A percentile compares a stretch with the other conserved stretches of the same genome.
These are phyloP conservation scores for Polyporus tsugae DNA, from an alignment of 1,284 basidiomycete species.

Conservation along the genomic window DNA sequence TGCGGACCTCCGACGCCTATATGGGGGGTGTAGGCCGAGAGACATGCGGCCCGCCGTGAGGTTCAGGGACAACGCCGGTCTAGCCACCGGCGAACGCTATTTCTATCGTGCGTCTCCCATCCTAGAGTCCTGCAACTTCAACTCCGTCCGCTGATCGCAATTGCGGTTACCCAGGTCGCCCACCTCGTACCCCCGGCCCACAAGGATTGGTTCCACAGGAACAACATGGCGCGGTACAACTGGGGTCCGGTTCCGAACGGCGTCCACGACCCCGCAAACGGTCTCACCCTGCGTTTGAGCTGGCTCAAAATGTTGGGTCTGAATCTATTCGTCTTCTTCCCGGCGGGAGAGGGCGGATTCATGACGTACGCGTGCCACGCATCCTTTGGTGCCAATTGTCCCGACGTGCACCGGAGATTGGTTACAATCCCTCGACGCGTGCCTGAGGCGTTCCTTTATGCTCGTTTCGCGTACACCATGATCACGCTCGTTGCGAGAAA, in stretches of 20 bases:
- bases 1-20: no score
- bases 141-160: background rate
- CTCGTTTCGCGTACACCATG: conserved; percentile 8
- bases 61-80: background rate
- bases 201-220: background rate
- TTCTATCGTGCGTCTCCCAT: background rate
- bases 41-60: no score
- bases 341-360: background rate
- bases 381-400: background rate
- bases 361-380: background rate
- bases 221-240: background rate
- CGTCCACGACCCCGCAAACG: background rate
- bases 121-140: background rate
- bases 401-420: background rate
- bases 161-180: background rate
- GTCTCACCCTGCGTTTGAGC: background rate
- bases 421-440: background rate
- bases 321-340: background rate
- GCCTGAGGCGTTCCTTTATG: background rate
- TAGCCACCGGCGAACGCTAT: background rate
- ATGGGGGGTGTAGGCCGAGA: no score
- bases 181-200: background rate
- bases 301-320: background rate
- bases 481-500: background rate
- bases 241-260: background rate